phyloP scores from a whole-genome alignment of 495 filamentous ascomycete genomes.

The Tuber melanosporum region DNA sequence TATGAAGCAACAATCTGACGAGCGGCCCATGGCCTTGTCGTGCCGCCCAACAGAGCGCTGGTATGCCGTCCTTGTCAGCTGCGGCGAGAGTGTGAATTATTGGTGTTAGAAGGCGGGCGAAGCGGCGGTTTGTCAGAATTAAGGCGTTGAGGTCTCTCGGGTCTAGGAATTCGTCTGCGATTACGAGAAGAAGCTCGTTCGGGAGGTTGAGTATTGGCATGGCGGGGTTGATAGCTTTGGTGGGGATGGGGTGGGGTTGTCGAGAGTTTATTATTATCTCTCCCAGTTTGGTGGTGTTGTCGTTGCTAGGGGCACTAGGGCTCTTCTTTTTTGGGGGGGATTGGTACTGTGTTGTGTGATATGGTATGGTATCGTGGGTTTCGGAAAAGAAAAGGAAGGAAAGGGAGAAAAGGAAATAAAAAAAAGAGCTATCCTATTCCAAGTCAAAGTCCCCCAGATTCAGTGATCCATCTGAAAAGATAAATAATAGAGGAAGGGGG shows the following conservation, averaged over 20 bases:
- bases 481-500: not conserved
- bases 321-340: not conserved
- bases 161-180: constrained; percentile 11
- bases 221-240: constrained; percentile 3
- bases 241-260: not conserved
- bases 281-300: constrained; percentile 1
- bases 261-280: constrained; percentile 5
- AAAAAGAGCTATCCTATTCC: constrained; percentile 3
- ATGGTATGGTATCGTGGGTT: constrained; percentile 1
- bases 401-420: not conserved
- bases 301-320: not conserved
- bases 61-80: constrained; percentile 7
- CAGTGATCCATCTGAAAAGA: not conserved
- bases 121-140: constrained; percentile 15
- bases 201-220: constrained; percentile 23
- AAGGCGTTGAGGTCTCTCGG: constrained; percentile 15
- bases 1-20: not conserved
- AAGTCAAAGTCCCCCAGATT: not conserved
- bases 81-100: constrained; percentile 7
- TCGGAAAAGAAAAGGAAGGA: not conserved
- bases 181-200: constrained; percentile 24
- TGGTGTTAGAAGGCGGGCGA: constrained; percentile 11
- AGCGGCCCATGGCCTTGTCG: not conserved
- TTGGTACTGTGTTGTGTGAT: not conserved
- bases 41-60: constrained; percentile 13